Base-by-base conservation (phyloP, 352 stramenopile genomes). In the Peronospora farinosa region DNA sequence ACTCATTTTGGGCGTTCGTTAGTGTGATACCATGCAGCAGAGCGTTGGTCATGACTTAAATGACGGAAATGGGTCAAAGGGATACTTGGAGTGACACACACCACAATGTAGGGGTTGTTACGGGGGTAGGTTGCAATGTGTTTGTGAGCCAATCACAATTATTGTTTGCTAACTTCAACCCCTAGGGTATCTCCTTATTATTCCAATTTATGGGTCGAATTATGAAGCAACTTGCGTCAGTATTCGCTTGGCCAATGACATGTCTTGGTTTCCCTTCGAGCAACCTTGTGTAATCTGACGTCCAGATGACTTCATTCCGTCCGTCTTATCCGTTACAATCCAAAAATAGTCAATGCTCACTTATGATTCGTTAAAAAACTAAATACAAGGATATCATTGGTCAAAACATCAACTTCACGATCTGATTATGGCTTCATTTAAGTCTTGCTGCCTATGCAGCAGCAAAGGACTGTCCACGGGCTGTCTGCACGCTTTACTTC, bases 1-100 rank as follows among this genome's bases (percentile, higher is more conserved):
- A 56, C 19, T 84, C 67, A 49, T 72, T 72, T 19, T 67, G 57
- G 41, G 69, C 74, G 54, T 89, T 86, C 27, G 65, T 65, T 8
- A 89, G 60, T 50, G 75, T 65, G 28, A 79, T 60, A 27, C 57
- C 72, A 21, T 80, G 63, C 16, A 89, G 64, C 2, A 89, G 52
- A 23, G 40, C 19, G 32, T 59, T 57, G 56, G 52, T 78, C 63
- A 77, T 85, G 23, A 16, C 8, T 32, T 32, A 63, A 23, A 35
- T 27, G n/a, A 32, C 23, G 47, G 21, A 8, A 44, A 55, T 55
- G 48, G 40, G 51, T 39, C 7, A 32, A 52, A 40, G 32, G 27
- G 5, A 36, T n/a, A 11, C 39, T 54, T 5, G 17, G 39, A 7
- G 23, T 41, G 23, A 46, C 7, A 56, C 4, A 46, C 17, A 42